Base-by-base conservation (phyloP, 306 rosid species). In the Medicago truncatula region DNA sequence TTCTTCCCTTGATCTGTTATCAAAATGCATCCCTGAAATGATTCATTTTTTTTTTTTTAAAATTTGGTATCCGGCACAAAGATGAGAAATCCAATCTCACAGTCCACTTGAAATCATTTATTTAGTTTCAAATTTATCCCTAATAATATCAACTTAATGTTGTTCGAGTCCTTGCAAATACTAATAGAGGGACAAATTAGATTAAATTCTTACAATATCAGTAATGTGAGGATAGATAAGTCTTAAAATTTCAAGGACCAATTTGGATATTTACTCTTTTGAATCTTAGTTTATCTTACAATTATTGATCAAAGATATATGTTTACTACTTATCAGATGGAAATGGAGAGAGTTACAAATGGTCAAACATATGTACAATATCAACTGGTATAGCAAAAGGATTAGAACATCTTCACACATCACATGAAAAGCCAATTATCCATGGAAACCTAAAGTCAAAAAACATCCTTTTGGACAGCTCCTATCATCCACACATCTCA, bases 391-490 rank as follows among this genome's bases (percentile, higher is more conserved):
- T 96, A 76, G 96, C 92, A 36, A 90, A 84, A 76, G 99, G 98
- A 23, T 17, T 96, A 54, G 89, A 92, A 59, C 86, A 96, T 80
- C 97, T 96, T 67, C 99, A 96, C 88, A 83, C 87, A 54, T 84
- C 84, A 76, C 81, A 76, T 0, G 81, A 87, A 38, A 89, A 86
- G 81, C 92, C 96, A 4, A 18, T 92, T 3, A 78, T 93, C 73
- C 99, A 96, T 44, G 97, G 98, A 62, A 96, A 96, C 80, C 90
- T 96, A 78, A 92, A 89, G 82, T 89, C 92, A 1, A 90, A 90
- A 74, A 96, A 96, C 87, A 18, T 96, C 60, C 87, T 96, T 54
- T 71, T 92, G 82, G 98, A 89, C 65, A 87, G 76, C 25, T 77
- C 85, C 52, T 79, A 70, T 78, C 86, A 88, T 9, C 92, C 99